Evolutionary conservation across 1,284 basidiomycete species (phyloP), one percentile per base, ranked within the genome.

Genomic region (Sporisorium graminicola): DNA sequence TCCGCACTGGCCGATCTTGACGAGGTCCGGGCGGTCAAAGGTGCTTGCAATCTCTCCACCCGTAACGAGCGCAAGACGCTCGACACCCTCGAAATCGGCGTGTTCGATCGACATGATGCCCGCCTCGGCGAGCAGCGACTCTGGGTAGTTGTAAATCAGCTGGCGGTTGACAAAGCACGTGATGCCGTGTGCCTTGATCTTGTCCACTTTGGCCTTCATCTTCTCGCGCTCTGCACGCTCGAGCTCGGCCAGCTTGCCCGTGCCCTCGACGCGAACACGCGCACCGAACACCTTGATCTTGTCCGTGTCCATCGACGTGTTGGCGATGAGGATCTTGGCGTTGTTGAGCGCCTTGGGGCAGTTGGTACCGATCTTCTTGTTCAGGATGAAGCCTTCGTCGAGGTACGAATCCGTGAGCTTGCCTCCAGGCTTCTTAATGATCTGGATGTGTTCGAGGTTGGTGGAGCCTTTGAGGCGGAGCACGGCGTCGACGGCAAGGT

Each of bases 201-300:
- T 91, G 55, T 95, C 93, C 22, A 99, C 95, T 88, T 99, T 99
- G 72, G 91, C 92, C 88, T 97, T 98, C 96, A 99, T 99, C 90
- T 99, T 99, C 88, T 98, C 96, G 91, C 91, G 89, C 87, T 98
- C 96, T 7, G 96, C 96, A 16, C 95, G 91, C 87, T 99, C 97
- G 8, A 99, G 91, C 86, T 99, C 97, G 26, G 97, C 97, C 5
- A 99, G 90, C 88, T 99, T 97, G 64, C 94, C 93, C 0, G 97
- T 98, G 35, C 94, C 90, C 82, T 98, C 95, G 14, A 99, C 96
- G 86, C 95, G 94, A 59, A 99, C 92, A 31, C 95, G 91, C 0
- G 97, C 96, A 57, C 96, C 97, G 82, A 99, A 99, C 64, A 99
- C 93, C 88, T 99, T 99, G 88, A 99, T 97, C 88, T 99, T 99